Evolutionary conservation across 257 asterid genomes (phyloP).

Genomic region (Misopates orontium): DNA sequence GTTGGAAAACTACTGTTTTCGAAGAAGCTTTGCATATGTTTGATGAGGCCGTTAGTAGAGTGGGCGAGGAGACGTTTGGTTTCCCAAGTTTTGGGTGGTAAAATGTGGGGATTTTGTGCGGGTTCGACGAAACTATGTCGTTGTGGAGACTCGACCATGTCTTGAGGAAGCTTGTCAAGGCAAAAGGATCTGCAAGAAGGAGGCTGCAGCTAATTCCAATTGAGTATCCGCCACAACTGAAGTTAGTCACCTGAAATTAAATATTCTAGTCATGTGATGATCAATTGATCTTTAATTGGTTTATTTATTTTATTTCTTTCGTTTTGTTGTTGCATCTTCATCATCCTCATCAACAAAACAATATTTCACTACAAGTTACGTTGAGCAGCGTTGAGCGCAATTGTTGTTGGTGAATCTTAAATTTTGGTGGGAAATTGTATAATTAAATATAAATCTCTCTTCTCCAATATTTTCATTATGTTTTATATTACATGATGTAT

Average conservation of each 20-base stretch:
- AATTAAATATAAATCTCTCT: too few species aligned
- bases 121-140: constrained; percentile 31
- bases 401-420: too few species aligned
- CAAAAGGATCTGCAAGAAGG: constrained; percentile 56
- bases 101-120: constrained; percentile 42
- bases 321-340: too few species aligned
- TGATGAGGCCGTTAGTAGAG: constrained; percentile 28
- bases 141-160: constrained; percentile 50
- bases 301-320: too few species aligned
- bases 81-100: constrained; percentile 43
- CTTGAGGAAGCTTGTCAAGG: constrained; percentile 46
- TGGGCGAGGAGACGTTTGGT: constrained; percentile 26
- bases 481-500: too few species aligned
- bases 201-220: constrained; percentile 72
- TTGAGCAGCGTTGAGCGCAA: too few species aligned
- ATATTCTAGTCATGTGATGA: too few species aligned
- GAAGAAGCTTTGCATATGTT: constrained; percentile 27
- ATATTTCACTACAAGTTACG: too few species aligned
- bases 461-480: too few species aligned
- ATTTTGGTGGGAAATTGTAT: too few species aligned
- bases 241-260: constrained; percentile 57
- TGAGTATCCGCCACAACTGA: constrained; percentile 70
- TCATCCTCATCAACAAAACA: too few species aligned
- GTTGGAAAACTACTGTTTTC: constrained; percentile 34
- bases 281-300: too few species aligned